Conservation (phyloP, 106 monocot genomes). For the Dendrobium huoshanense region DNA sequence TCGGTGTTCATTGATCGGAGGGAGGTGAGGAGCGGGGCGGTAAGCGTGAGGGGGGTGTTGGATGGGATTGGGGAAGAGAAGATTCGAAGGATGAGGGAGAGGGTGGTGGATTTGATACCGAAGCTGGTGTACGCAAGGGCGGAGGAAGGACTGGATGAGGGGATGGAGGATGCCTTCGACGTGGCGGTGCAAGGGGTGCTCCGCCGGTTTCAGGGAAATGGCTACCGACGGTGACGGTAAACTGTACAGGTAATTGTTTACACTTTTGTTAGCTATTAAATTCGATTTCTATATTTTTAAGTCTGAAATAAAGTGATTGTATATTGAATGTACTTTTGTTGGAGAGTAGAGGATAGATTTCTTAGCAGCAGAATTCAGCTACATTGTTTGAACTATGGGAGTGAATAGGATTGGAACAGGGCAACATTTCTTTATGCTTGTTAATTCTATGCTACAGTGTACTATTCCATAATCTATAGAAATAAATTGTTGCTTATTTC, state of each 20-base stretch:
- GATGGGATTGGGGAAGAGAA: slow-evolving; percentile 57
- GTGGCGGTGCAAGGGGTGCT: slow-evolving; percentile 66
- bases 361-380: background rate
- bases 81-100: slow-evolving; percentile 68
- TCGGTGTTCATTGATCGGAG: slow-evolving; percentile 75
- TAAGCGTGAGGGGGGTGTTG: slow-evolving; percentile 36
- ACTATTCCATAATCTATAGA: background rate
- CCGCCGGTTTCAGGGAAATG: slow-evolving; percentile 30
- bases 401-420: too few relatives aligned
- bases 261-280: background rate
- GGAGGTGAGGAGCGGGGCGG: slow-evolving; percentile 51
- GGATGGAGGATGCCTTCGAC: slow-evolving; percentile 63
- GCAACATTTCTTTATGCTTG: background rate
- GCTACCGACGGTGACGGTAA: background rate
- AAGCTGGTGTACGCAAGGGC: slow-evolving; percentile 51
- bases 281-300: background rate
- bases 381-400: background rate
- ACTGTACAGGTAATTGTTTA: background rate
- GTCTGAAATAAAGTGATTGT: background rate
- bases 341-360: background rate
- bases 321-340: background rate
- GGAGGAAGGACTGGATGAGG: slow-evolving; percentile 34
- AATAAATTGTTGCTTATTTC: background rate
- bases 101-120: slow-evolving; percentile 67
- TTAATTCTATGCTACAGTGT: background rate